phyloP scores from a whole-genome alignment of 2,329 filamentous ascomycete genomes.

The Scedosporium apiospermum region DNA sequence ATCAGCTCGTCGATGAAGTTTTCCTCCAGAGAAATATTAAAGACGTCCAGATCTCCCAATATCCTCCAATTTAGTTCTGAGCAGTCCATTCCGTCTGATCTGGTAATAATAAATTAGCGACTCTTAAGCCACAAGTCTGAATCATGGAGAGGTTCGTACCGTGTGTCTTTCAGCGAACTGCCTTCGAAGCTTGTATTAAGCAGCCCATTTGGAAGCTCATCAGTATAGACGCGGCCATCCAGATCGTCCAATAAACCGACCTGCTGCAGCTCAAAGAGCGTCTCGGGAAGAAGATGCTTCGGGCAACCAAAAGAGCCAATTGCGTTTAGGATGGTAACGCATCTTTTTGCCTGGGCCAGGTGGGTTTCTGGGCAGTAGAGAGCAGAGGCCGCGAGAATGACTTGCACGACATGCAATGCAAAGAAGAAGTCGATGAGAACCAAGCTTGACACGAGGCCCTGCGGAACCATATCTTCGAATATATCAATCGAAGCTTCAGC shows the following conservation, averaged over 20 bases:
- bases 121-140: background rate
- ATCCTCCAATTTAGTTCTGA: background rate
- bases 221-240: background rate
- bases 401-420: background rate
- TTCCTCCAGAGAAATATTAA: background rate
- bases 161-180: background rate
- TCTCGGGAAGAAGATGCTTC: background rate
- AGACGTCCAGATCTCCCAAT: background rate
- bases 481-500: background rate
- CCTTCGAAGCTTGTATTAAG: background rate
- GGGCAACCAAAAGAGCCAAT: background rate
- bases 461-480: background rate
- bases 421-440: constrained; percentile 1
- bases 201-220: background rate
- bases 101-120: background rate
- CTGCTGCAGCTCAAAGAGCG: background rate
- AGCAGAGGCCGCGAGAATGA: background rate
- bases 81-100: background rate
- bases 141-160: background rate
- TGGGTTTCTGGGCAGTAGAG: background rate
- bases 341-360: background rate
- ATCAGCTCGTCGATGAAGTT: background rate
- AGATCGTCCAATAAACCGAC: background rate
- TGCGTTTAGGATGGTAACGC: background rate
- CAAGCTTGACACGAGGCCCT: background rate